Evolutionary conservation across 1,139 yeast genomes (phyloP), one percentile per base, ranked within the genome.

Genomic region (Geotrichum reessii): DNA sequence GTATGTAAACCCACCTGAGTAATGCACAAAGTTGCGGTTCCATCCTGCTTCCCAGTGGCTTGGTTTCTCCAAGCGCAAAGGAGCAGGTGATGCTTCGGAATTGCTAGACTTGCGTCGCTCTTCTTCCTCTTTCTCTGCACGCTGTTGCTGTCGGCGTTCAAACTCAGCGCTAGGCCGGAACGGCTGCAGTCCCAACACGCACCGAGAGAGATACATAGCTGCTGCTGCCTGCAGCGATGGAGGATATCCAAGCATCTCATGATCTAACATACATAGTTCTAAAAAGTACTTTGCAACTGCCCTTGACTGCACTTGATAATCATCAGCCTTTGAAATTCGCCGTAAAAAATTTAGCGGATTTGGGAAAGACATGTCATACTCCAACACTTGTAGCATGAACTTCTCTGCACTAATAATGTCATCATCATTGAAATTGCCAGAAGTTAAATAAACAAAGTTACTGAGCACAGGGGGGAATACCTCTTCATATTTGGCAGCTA

Each of bases 401-500:
- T 86, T 86, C 72, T 92, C 98, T 47, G 96, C 96, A 69, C 85
- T 87, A 66, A 91, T 79, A 58, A 92, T 88, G 69, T 89, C 96
- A 60, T 87, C 92, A 69, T 86, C 95, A 11, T 89, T 80, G 65
- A 87, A 88, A 24, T 91, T 87, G 52, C 87, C 87, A 69, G 89
- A 96, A 51, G 96, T 87, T 66, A 89, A 90, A 70, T 87, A 87
- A 12, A 96, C 92, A 73, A 90, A 91, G 74, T 90, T 88, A 66
- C 85, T 83, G 58, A 91, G 89, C 47, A 95, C 85, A 17, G 98
- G 98, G 9, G 93, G 83, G 70, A 88, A 88, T 53, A 92, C 96
- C 74, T 92, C 98, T 75, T 92, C 98, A 71, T 89, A 91, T 74
- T 93, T 93, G 25, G 97, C 93, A 42, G 98, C 97, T 65, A 92